Base-by-base conservation (phyloP, 306 rosid genomes). In the Malus asiatica region DNA sequence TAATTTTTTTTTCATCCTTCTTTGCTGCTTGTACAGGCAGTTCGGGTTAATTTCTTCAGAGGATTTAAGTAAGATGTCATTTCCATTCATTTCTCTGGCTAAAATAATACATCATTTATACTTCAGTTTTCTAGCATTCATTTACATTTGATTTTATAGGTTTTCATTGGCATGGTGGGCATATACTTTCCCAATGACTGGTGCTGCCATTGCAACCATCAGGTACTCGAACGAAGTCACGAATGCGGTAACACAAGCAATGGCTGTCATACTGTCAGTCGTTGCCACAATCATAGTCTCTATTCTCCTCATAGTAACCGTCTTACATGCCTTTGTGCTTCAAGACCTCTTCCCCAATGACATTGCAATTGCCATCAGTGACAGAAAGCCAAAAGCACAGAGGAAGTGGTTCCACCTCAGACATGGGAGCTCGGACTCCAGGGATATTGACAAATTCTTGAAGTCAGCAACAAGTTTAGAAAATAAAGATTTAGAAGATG, bases 91-190 rank as follows among this genome's bases (percentile, higher is more conserved):
- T 38, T 35, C 25, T 55, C 46, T 44, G 6, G 33, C 61, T 53
- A 30, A 48, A 48, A 48, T 16, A 48, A 14, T 15, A 7, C 55
- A 51, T 15, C 45, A 51, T 51, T 51, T 51, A 5, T 18, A 51
- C 20, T 5, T 51, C 20, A 51, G 18, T 29, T 79, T 65, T 85
- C 71, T 80, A 23, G 79, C 73, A 55, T 42, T 12, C 4, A 29
- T 45, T 81, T 75, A 77, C 19, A 27, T 83, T 67, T 70, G 61
- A 72, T 42, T 78, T 30, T 51, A 32, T 77, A 95, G 99, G 82
- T 95, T 95, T 72, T 96, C 98, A 0, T 81, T 96, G 71, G 84
- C 99, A 27, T 95, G 99, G 99, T 95, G 99, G 99, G 99, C 97
- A 19, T 96, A 96, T 76, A 96, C 98, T 19, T 96, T 96, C 78